These are phyloP conservation scores for Xylona heveae DNA, from an alignment of 495 filamentous ascomycete species.

Conservation along the genomic window DNA sequence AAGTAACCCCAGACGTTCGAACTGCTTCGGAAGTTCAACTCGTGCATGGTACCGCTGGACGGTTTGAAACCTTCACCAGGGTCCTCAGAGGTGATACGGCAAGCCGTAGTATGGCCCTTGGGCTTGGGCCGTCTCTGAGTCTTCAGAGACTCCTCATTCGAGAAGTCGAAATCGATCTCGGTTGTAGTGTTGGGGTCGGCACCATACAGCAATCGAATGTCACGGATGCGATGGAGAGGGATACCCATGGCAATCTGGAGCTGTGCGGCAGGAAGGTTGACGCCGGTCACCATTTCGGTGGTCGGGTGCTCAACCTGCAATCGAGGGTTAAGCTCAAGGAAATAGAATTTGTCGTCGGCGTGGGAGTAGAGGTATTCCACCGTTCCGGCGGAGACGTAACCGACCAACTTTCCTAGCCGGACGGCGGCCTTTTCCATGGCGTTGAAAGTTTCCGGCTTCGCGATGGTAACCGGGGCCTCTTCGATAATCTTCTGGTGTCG, in stretches of 20 bases:
- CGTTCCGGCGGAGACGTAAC: conserved; percentile 96
- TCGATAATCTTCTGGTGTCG: conserved; percentile 99
- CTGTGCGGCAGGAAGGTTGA: conserved; percentile 92
- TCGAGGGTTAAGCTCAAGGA: conserved; percentile 93
- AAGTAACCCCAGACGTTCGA: conserved; percentile 99
- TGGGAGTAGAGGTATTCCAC: conserved; percentile 99
- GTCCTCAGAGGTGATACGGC: conserved; percentile 98
- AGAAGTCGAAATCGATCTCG: conserved; percentile 94
- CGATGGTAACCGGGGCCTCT: conserved; percentile 93
- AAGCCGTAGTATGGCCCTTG: conserved; percentile 93
- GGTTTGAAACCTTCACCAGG: conserved; percentile 99
- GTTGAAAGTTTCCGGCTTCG: conserved; percentile 69
- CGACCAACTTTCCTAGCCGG: conserved; percentile 76
- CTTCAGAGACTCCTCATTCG: conserved; percentile 59
- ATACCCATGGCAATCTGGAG: conserved; percentile 98
- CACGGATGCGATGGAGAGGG: conserved; percentile 81
- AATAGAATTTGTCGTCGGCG: conserved; percentile 97
- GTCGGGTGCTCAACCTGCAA: conserved; percentile 98
- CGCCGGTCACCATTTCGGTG: conserved; percentile 97
- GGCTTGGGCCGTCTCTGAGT: conserved; percentile 76
- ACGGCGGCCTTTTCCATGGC: conserved; percentile 96
- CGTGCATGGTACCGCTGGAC: conserved; percentile 95
- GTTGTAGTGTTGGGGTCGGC: conserved; percentile 72
- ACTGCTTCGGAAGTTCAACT: conserved; percentile 94
- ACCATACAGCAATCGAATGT: conserved; percentile 91